A percentile compares a stretch with the other conserved stretches of the same genome.
These are phyloP conservation scores for Colletotrichum eleusines DNA, from an alignment of 2,329 filamentous ascomycete species.

Conservation along the genomic window DNA sequence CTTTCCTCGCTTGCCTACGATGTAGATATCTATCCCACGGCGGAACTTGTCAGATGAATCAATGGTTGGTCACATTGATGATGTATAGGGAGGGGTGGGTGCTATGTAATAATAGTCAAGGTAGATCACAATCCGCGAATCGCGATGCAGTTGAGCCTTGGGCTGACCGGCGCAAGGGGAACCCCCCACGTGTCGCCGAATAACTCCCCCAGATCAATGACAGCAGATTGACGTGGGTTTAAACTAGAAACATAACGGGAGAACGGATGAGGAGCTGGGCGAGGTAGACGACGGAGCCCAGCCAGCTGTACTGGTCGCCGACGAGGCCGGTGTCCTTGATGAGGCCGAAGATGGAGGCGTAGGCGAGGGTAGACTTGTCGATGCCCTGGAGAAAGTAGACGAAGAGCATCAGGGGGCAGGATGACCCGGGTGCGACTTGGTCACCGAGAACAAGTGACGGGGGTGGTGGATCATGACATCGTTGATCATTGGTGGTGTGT, in stretches of 20 bases:
- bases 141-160: neutral
- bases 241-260: slow-evolving; percentile 46
- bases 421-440: slow-evolving; percentile 46
- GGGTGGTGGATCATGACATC: slow-evolving; percentile 10
- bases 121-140: neutral
- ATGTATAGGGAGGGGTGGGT: too few species aligned
- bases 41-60: neutral
- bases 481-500: neutral
- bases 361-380: slow-evolving; percentile 49
- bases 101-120: too few species aligned
- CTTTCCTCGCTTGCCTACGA: too few species aligned
- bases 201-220: neutral
- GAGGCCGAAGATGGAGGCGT: slow-evolving; percentile 73
- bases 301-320: slow-evolving; percentile 70
- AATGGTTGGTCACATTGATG: too few species aligned
- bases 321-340: slow-evolving; percentile 68
- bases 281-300: slow-evolving; percentile 71
- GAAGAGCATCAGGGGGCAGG: slow-evolving; percentile 62
- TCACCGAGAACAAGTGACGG: slow-evolving; percentile 23
- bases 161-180: neutral
- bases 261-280: slow-evolving; percentile 69
- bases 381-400: slow-evolving; percentile 72
- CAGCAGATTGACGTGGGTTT: neutral
- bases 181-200: neutral
- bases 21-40: too few species aligned